Base-by-base conservation (phyloP, 1,139 yeast genomes). In the Hansenula lynferdii region DNA sequence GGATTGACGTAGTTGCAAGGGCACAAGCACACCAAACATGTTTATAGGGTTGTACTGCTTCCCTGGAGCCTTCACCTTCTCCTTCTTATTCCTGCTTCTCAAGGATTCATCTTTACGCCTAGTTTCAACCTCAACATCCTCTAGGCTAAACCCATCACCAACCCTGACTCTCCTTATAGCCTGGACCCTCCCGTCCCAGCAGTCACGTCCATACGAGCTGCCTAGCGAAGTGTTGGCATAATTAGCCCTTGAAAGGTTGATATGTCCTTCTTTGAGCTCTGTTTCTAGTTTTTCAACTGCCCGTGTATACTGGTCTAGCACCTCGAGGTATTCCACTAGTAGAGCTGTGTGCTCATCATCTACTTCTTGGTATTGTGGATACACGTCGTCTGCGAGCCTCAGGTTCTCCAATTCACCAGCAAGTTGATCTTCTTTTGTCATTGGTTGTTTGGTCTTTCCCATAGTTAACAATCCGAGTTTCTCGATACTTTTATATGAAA, bases 1-100 rank as follows among this genome's bases (percentile, higher is more conserved):
- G 0, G 77, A 59, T 32, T 55, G 48, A 28, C 64, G 56, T 19
- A 76, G 55, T 35, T 64, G 69, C 31, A 51, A 50, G 6, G 80
- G 78, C 4, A 69, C 74, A 19, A 76, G 47, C 0, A 67, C 67
- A 0, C 80, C 79, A 57, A 76, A 76, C 61, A 74, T 78, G 28
- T 54, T 42, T 10, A 74, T 56, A 0, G 80, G 79, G 48, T 75
- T 69, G 35, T 50, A 46, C 10, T 23, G 16, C 30, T 27, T 31
- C 23, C n/a, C 20, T 17, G 21, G 6, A n/a, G 16, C 16, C 8
- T 26, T 26, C 15, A 15, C 12, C 8, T 7, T 6, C 12, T 16
- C 22, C 4, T 31, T 18, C 26, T 5, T 8, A 7, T 20, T 10
- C 10, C n/a, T 29, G 18, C 12, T 20, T 20, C 14, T 15, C 18